Base-by-base conservation (phyloP, 208 protist species). In the Sergeia podlipaevii region DNA sequence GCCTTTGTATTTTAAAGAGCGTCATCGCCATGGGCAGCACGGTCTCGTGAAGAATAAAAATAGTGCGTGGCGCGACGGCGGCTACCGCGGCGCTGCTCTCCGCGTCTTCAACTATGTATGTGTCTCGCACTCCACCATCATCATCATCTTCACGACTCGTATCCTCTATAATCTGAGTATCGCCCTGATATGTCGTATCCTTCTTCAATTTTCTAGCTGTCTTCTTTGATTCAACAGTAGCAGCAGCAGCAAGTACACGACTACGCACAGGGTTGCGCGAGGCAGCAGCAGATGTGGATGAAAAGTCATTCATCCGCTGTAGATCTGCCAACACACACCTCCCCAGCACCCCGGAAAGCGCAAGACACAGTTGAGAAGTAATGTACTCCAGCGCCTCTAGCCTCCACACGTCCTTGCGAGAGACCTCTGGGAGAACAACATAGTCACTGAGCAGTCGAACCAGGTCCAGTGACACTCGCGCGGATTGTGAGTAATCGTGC, bases 361-460 rank as follows among this genome's bases (percentile, higher is more conserved):
- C 54, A 32, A 70, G 51, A 23, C 61, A 74, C 8, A 89, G 39
- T 47, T 78, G 67, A 26, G 54, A 60, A n/a, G 70, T 63, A 17
- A 89, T 37, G 23, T 85, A 70, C 21, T 67, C 48, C 51, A 85
- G 54, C 18, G 65, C 64, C 60, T 89, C 80, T 28, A 87, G 68
- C 18, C 78, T 73, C 85, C 85, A 92, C 17, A 70, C 67, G 30
- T 86, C 77, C n/a, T 72, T 49, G 0, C 85, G 77, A 0, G 42
- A 60, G 27, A 72, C 82, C 48, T 67, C 51, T 2, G 61, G 61
- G 4, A 70, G 61, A 34, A 80, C 71, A 38, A 75, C 79, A 17
- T 72, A 66, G 45, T 91, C 59, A 46, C 76, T 79, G 8, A 91
- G 50, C 3, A 56, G 69, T 48, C 69, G 75, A 7, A 82, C 57